A percentile compares a stretch with the other conserved stretches of the same genome.
Evolutionary conservation across 2,329 filamentous ascomycete genomes (phyloP).

Genomic region (Beauveria asiatica): DNA sequence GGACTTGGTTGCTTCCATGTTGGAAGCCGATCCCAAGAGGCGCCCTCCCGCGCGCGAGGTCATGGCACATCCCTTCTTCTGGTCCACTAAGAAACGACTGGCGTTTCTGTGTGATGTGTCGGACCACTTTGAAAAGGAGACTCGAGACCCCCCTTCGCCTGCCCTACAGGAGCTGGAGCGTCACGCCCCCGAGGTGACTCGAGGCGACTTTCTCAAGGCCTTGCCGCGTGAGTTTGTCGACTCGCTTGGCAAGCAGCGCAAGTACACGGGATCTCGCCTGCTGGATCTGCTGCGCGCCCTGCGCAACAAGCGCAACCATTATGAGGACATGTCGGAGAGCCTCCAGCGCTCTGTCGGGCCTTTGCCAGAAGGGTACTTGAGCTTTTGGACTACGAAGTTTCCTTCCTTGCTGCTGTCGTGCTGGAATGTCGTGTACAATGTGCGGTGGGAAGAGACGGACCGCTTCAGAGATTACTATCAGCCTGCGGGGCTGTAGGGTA

Average conservation of each 20-base stretch:
- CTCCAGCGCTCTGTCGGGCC: conserved; percentile 63
- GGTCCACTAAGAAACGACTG: conserved; percentile 79
- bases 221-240: conserved; percentile 80
- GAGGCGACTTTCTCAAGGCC: conserved; percentile 67
- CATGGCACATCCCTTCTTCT: conserved; percentile 94
- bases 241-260: conserved; percentile 85
- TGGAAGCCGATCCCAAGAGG: conserved; percentile 42
- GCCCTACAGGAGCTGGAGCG: conserved; percentile 53
- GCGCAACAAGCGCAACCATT: conserved; percentile 95
- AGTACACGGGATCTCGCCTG: conserved; percentile 78
- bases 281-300: conserved; percentile 82
- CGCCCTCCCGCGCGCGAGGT: conserved; percentile 69
- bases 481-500: conserved; percentile 26
- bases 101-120: conserved; percentile 93
- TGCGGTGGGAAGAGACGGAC: conserved; percentile 54
- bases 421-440: conserved; percentile 63
- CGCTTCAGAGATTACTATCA: conserved; percentile 66
- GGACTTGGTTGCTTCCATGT: conserved; percentile 79
- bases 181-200: conserved; percentile 44
- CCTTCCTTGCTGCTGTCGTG: conserved; percentile 70
- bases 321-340: conserved; percentile 84
- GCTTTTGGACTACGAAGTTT: conserved; percentile 75
- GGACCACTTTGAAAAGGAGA: conserved; percentile 92
- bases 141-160: conserved; percentile 68
- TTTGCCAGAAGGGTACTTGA: conserved; percentile 70